These are phyloP conservation scores for Epichloe coenophiala DNA, from an alignment of 2,329 filamentous ascomycete genomes.

Conservation along the genomic window DNA sequence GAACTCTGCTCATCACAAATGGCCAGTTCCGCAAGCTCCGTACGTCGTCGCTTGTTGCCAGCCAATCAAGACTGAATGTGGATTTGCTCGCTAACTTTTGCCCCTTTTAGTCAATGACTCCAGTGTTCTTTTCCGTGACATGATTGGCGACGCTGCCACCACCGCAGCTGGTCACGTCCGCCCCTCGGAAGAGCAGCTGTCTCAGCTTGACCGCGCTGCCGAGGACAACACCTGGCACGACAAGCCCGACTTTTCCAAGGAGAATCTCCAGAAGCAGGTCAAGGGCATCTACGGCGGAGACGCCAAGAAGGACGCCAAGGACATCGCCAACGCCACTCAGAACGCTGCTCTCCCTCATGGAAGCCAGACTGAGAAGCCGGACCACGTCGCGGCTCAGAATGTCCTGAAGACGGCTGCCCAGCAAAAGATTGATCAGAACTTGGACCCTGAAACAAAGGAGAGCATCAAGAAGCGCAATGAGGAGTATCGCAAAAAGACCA, in stretches of 20 bases:
- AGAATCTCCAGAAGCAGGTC: constrained; percentile 54
- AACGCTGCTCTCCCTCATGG: constrained; percentile 39
- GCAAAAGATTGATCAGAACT: constrained; percentile 45
- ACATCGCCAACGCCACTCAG: constrained; percentile 43
- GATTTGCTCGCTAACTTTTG: background rate
- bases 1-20: constrained; percentile 83
- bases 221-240: constrained; percentile 93
- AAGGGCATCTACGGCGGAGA: constrained; percentile 46
- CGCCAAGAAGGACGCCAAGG: constrained; percentile 43
- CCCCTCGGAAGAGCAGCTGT: constrained; percentile 63
- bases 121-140: constrained; percentile 69
- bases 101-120: constrained; percentile 54
- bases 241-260: constrained; percentile 59
- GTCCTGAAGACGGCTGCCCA: constrained; percentile 32
- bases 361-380: constrained; percentile 33
- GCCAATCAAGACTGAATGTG: too few relatives aligned
- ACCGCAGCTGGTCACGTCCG: constrained; percentile 64
- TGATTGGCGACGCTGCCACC: constrained; percentile 77
- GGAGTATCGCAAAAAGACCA: constrained; percentile 36
- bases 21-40: constrained; percentile 88
- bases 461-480: constrained; percentile 29
- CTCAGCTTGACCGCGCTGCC: constrained; percentile 69
- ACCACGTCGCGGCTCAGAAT: constrained; percentile 22
- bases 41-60: constrained; percentile 29
- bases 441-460: constrained; percentile 51